Percentiles rank a stretch among this genome's conserved stretches.
Evolutionary conservation across 768 basidiomycete genomes (phyloP).

Genomic region (Boletus eberwhitei): DNA sequence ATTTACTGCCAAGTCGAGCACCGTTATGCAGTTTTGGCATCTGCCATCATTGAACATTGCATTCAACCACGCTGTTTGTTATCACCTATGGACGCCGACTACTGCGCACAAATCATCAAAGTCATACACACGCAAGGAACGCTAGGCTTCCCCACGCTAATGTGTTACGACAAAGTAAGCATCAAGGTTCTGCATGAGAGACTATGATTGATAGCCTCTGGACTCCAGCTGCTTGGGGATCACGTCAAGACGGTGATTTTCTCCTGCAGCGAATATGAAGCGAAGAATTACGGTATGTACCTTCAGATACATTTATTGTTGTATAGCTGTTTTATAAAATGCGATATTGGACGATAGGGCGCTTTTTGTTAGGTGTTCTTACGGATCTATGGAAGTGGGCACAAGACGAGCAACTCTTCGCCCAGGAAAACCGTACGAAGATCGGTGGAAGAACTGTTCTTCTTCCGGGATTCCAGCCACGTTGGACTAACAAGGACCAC

Average conservation of each 20-base stretch:
- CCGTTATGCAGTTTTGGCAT: slow-evolving; percentile 47
- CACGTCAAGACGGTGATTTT: slow-evolving; percentile 83
- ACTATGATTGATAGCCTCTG: neutral
- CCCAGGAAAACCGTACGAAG: slow-evolving; percentile 68
- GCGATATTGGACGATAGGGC: slow-evolving; percentile 47
- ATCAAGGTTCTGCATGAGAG: neutral
- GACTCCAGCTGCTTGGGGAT: slow-evolving; percentile 71
- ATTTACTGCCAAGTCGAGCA: slow-evolving; percentile 27
- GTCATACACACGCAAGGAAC: slow-evolving; percentile 87
- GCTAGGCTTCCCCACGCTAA: slow-evolving; percentile 79
- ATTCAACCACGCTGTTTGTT: slow-evolving; percentile 87
- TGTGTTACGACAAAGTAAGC: slow-evolving; percentile 77
- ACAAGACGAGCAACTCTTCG: slow-evolving; percentile 66
- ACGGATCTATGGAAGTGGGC: slow-evolving; percentile 80
- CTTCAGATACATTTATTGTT: neutral
- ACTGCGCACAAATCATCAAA: slow-evolving; percentile 87
- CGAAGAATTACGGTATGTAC: slow-evolving; percentile 80
- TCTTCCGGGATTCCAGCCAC: slow-evolving; percentile 69
- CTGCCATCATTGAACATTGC: slow-evolving; percentile 81
- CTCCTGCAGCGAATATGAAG: slow-evolving; percentile 94
- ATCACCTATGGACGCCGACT: slow-evolving; percentile 97
- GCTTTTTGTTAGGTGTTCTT: slow-evolving; percentile 80
- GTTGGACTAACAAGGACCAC: slow-evolving; percentile 43
- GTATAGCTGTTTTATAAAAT: neutral
- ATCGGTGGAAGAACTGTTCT: slow-evolving; percentile 54